These are phyloP conservation scores for Cyberlindnera suaveolens DNA, from an alignment of 805 yeast species.

Conservation along the genomic window DNA sequence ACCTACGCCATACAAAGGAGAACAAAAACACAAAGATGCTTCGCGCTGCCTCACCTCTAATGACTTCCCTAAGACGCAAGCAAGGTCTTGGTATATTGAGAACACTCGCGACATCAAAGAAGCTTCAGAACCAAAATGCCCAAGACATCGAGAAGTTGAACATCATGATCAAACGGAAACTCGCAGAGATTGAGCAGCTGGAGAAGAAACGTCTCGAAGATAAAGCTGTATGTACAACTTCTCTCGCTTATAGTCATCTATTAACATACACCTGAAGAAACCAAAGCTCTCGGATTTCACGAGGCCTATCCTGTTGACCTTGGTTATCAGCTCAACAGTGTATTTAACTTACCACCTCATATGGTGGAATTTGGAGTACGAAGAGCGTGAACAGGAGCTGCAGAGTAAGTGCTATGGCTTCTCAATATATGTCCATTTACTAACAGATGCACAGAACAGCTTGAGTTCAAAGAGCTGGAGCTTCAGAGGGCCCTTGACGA, in stretches of 20 bases:
- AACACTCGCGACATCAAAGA: background rate
- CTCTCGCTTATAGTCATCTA: background rate
- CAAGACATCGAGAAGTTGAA: constrained; percentile 21
- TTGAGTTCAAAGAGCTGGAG: constrained; percentile 10
- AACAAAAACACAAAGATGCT: no score
- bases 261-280: constrained; percentile 10
- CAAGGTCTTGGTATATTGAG: background rate
- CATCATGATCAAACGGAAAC: constrained; percentile 15
- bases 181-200: constrained; percentile 14
- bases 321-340: constrained; percentile 20
- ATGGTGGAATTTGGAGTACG: constrained; percentile 22
- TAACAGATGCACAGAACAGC: constrained; percentile 8
- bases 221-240: constrained; percentile 10
- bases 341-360: constrained; percentile 17
- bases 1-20: no score
- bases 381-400: constrained; percentile 16
- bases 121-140: constrained; percentile 9
- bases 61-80: no score
- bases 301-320: constrained; percentile 19
- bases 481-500: constrained; percentile 2
- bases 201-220: constrained; percentile 10
- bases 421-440: background rate
- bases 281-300: constrained; percentile 22
- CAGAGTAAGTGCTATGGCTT: constrained; percentile 11
- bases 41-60: no score